Evolutionary conservation across 331 rosid species (phyloP).

Genomic region (Phaseolus coccineus): DNA sequence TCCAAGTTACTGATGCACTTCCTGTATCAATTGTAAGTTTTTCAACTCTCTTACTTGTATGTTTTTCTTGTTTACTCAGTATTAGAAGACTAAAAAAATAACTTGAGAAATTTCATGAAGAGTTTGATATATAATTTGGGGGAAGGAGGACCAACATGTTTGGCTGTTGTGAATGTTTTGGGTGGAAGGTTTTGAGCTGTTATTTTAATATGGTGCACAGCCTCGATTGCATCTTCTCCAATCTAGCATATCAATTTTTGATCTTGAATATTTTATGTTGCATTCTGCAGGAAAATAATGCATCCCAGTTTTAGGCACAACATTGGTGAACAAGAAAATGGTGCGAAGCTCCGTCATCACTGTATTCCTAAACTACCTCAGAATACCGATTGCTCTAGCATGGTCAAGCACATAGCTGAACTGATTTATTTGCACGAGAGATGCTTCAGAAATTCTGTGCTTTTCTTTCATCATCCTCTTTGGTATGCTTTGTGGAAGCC

Average conservation of each 20-base stretch:
- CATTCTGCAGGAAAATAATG: slow-evolving; percentile 8
- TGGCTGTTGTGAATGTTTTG: background rate
- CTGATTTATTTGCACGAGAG: slow-evolving; percentile 3
- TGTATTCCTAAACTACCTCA: background rate
- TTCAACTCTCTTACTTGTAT: background rate
- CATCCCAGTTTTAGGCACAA: background rate
- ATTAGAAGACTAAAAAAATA: too few relatives aligned
- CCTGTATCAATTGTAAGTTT: background rate
- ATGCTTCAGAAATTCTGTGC: background rate
- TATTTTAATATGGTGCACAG: background rate
- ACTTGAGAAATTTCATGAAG: background rate
- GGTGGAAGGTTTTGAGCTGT: background rate
- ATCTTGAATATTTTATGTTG: background rate
- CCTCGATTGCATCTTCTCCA: background rate
- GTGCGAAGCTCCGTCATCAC: background rate
- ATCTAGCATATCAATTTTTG: background rate
- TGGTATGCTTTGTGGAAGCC: slow-evolving; percentile 6
- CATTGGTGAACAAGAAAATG: slow-evolving; percentile 19
- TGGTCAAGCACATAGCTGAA: background rate
- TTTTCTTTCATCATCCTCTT: background rate
- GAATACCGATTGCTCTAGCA: background rate
- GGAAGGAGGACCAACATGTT: background rate
- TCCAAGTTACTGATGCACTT: background rate
- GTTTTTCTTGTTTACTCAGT: background rate
- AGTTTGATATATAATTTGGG: background rate